Evolutionary conservation across 805 yeast genomes (phyloP).

Genomic region (Ogataea paradorogensis): DNA sequence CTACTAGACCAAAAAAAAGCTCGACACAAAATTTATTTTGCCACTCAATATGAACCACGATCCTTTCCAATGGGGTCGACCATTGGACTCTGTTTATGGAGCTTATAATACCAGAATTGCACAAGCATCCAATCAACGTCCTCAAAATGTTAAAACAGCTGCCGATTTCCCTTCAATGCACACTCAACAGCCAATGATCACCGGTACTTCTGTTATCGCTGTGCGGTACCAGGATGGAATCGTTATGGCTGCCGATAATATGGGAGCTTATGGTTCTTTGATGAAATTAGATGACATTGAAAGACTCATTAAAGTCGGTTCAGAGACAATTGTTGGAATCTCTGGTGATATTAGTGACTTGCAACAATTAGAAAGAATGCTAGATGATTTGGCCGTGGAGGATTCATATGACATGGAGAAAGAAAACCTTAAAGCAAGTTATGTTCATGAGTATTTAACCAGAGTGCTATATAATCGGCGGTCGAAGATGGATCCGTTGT

Average conservation of each 20-base stretch:
- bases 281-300: slow-evolving; percentile 83
- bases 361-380: slow-evolving; percentile 71
- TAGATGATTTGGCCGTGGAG: slow-evolving; percentile 77
- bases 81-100: slow-evolving; percentile 79
- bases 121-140: slow-evolving; percentile 43
- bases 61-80: slow-evolving; percentile 95
- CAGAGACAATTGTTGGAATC: slow-evolving; percentile 83
- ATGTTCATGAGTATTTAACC: slow-evolving; percentile 83
- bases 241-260: slow-evolving; percentile 90
- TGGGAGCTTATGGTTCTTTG: slow-evolving; percentile 91
- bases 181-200: slow-evolving; percentile 92
- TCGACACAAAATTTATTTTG: slow-evolving; percentile 4
- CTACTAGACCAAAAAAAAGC: neutral
- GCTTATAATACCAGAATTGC: slow-evolving; percentile 73
- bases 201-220: slow-evolving; percentile 94
- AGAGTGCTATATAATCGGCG: slow-evolving; percentile 84
- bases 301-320: slow-evolving; percentile 81
- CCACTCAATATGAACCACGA: slow-evolving; percentile 77
- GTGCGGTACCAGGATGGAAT: slow-evolving; percentile 89
- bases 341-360: slow-evolving; percentile 94
- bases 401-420: slow-evolving; percentile 76
- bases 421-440: slow-evolving; percentile 69
- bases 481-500: slow-evolving; percentile 89
- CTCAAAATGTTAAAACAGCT: slow-evolving; percentile 9
- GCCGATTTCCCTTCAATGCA: slow-evolving; percentile 67